A percentile compares a stretch with the other conserved stretches of the same genome.
phyloP scores from a whole-genome alignment of 805 yeast species.

The Candida maris region DNA sequence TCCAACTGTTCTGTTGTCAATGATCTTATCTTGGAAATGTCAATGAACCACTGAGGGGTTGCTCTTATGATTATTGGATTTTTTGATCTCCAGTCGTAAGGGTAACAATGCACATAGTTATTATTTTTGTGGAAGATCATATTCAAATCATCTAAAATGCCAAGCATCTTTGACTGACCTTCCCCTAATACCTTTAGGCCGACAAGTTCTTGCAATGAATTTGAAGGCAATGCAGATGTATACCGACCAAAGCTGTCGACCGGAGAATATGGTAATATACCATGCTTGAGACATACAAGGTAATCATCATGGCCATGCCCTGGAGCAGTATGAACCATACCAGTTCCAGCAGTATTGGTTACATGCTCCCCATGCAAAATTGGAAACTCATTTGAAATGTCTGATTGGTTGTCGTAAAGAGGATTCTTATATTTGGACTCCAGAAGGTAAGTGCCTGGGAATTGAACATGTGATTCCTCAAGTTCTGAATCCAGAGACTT shows the following conservation, averaged over 20 bases:
- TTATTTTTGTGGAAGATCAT: slow-evolving; percentile 49
- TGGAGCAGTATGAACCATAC: slow-evolving; percentile 95
- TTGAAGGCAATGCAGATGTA: slow-evolving; percentile 46
- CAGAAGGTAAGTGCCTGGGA: slow-evolving; percentile 42
- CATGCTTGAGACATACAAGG: slow-evolving; percentile 55
- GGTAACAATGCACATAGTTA: slow-evolving; percentile 75
- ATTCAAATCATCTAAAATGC: slow-evolving; percentile 36
- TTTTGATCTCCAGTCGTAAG: slow-evolving; percentile 96
- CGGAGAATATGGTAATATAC: slow-evolving; percentile 64
- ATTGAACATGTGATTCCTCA: slow-evolving; percentile 19
- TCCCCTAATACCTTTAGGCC: slow-evolving; percentile 61
- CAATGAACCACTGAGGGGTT: slow-evolving; percentile 96
- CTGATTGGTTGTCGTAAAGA: slow-evolving; percentile 29
- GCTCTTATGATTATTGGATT: slow-evolving; percentile 92
- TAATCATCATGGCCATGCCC: slow-evolving; percentile 98
- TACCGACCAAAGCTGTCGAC: slow-evolving; percentile 76
- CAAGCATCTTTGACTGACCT: slow-evolving; percentile 49
- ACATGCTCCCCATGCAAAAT: slow-evolving; percentile 81
- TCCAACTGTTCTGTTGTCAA: slow-evolving; percentile 55
- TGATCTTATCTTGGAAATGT: slow-evolving; percentile 69
- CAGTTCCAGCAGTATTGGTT: slow-evolving; percentile 80
- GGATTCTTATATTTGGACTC: slow-evolving; percentile 54
- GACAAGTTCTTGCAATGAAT: slow-evolving; percentile 36
- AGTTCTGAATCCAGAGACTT: slow-evolving; percentile 28
- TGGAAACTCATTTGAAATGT: slow-evolving; percentile 40